Base-by-base conservation (phyloP, 768 basidiomycete species). In the Stropharia rugosoannulata region DNA sequence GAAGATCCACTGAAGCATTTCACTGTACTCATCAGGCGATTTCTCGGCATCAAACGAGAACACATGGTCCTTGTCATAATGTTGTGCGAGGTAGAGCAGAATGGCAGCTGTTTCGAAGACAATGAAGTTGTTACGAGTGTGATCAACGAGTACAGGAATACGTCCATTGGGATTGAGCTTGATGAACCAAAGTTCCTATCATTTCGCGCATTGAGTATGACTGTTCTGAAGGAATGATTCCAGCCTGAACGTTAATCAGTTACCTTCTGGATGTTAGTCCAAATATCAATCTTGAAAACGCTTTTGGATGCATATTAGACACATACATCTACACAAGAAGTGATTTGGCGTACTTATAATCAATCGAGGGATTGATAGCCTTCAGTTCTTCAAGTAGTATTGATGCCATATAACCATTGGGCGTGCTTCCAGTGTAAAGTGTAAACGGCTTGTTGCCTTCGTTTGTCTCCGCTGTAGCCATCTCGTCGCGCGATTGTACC, bases 1-100 rank as follows among this genome's bases (percentile, higher is more conserved):
- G 75, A 93, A 91, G 48, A 93, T 84, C 93, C 92, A 95, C 65
- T 90, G 90, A 19, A 91, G 62, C 73, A 82, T 78, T 70, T 88
- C 85, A 63, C 82, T 87, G 63, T 86, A 84, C 22, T 84, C 76
- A 46, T 88, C 76, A 5, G 82, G 76, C 5, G 81, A 70, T 10
- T 62, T 73, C 15, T 60, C 67, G 4, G 76, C 73, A 61, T 86
- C 77, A 69, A 87, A 92, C 59, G 72, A 80, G 62, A 95, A 87
- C 62, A 82, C 76, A 66, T 77, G 71, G 12, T 90, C 81, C 61
- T 75, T 83, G 70, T 95, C 93, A 64, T 88, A 94, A 64, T 87
- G 82, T 66, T 90, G 85, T 16, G 78, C 77, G 49, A 96, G 81
- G 67, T 90, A 94, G 15, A 93, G 70, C 51, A 94, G 69, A 56